phyloP scores from a whole-genome alignment of 352 stramenopile genomes.

The Hyaloperonospora brassicae region DNA sequence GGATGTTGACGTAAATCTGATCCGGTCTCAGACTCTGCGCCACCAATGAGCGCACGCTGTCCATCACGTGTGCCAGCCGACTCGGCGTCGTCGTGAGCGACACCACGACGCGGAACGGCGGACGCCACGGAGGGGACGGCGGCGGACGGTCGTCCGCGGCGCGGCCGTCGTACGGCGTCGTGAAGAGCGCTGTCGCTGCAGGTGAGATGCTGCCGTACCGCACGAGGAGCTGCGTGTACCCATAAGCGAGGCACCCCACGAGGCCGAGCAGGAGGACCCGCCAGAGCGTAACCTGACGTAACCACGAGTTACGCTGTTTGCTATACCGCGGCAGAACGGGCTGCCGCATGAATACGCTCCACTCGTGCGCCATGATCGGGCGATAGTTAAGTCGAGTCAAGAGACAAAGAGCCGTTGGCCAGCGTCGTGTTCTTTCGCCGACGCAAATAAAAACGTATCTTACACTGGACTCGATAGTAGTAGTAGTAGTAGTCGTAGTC shows the following conservation, averaged over 20 bases:
- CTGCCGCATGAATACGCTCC: slow-evolving; percentile 55
- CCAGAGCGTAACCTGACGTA: slow-evolving; percentile 37
- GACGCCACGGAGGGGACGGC: slow-evolving; percentile 42
- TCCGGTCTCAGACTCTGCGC: slow-evolving; percentile 54
- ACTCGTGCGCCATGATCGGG: slow-evolving; percentile 17
- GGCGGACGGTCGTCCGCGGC: slow-evolving; percentile 35
- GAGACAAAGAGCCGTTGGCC: too few species aligned
- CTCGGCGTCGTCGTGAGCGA: slow-evolving; percentile 71
- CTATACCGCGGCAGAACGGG: slow-evolving; percentile 44
- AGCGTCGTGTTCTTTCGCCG: too few species aligned
- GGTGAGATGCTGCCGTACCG: slow-evolving; percentile 75
- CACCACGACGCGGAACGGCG: slow-evolving; percentile 68
- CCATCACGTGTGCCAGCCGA: slow-evolving; percentile 67
- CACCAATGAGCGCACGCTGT: slow-evolving; percentile 55
- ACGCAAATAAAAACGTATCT: too few species aligned
- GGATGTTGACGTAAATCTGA: slow-evolving; percentile 77
- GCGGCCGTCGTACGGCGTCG: slow-evolving; percentile 45
- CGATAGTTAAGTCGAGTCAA: too few species aligned
- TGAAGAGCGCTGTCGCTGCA: slow-evolving; percentile 55
- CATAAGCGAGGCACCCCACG: slow-evolving; percentile 28
- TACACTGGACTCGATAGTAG: too few species aligned
- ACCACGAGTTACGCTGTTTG: slow-evolving; percentile 24
- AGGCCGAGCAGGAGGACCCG: slow-evolving; percentile 25
- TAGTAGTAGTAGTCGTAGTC: too few species aligned
- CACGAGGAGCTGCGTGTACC: slow-evolving; percentile 58